A percentile compares a stretch with the other conserved stretches of the same genome.
These are phyloP conservation scores for Phytophthora pinifolia DNA, from an alignment of 352 stramenopile genomes.

Conservation along the genomic window DNA sequence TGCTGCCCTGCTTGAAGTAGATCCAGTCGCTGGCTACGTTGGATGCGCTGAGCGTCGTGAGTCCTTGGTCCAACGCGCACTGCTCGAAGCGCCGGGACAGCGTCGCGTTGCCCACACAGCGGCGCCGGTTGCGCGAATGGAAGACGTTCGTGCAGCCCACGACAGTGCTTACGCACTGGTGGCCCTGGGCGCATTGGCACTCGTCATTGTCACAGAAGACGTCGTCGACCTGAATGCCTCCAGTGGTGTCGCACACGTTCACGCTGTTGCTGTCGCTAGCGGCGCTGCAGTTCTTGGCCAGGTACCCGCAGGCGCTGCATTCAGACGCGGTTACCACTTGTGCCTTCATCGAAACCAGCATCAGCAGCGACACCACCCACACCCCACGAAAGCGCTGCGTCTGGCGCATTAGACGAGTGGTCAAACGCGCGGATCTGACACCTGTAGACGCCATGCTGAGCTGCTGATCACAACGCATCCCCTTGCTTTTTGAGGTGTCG, in stretches of 20 bases:
- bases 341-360: constrained; percentile 20
- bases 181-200: constrained; percentile 51
- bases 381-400: constrained; percentile 19
- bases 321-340: constrained; percentile 27
- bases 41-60: constrained; percentile 48
- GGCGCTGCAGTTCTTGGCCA: constrained; percentile 65
- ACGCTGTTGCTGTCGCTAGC: constrained; percentile 7
- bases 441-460: constrained; percentile 19
- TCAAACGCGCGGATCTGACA: not conserved
- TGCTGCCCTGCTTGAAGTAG: constrained; percentile 56
- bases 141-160: constrained; percentile 75
- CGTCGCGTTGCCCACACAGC: constrained; percentile 57
- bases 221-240: constrained; percentile 77
- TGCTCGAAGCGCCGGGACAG: constrained; percentile 51
- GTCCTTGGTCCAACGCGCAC: constrained; percentile 44
- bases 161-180: constrained; percentile 61
- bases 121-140: constrained; percentile 63
- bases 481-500: constrained; percentile 3
- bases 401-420: constrained; percentile 6
- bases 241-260: constrained; percentile 55
- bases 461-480: constrained; percentile 26
- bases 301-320: constrained; percentile 62
- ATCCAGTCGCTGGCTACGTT: constrained; percentile 71
- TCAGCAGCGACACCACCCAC: constrained; percentile 13
- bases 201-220: constrained; percentile 73